A percentile compares a stretch with the other conserved stretches of the same genome.
These are phyloP conservation scores for Cubamyces lactineus DNA, from an alignment of 768 basidiomycete genomes.

Conservation along the genomic window DNA sequence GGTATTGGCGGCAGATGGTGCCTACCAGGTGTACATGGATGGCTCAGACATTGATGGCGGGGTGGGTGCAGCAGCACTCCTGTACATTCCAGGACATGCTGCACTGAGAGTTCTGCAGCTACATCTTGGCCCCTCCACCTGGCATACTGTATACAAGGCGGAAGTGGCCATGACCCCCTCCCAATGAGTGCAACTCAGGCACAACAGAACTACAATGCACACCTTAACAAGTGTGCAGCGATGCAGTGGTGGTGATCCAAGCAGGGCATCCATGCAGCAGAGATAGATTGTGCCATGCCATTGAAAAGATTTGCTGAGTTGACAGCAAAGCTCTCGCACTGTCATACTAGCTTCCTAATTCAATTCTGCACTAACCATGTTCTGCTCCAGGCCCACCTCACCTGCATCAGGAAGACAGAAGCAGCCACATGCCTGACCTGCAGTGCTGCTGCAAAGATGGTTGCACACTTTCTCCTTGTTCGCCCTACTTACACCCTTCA, in stretches of 20 bases:
- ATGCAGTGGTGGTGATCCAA: constrained; percentile 2
- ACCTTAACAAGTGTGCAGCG: not conserved
- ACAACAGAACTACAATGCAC: not conserved
- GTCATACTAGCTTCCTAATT: constrained; percentile 25
- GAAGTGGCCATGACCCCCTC: constrained; percentile 36
- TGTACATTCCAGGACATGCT: constrained; percentile 15
- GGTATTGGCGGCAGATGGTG: not conserved
- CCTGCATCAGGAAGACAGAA: constrained; percentile 15
- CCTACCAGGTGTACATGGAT: constrained; percentile 32
- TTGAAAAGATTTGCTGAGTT: constrained; percentile 5
- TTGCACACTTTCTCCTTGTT: constrained; percentile 26
- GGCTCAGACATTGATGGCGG: constrained; percentile 33
- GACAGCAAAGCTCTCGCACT: not conserved
- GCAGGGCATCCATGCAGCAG: not conserved
- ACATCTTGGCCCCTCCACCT: constrained; percentile 26
- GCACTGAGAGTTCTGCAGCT: constrained; percentile 6
- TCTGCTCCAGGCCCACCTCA: constrained; percentile 35
- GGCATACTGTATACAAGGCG: constrained; percentile 37
- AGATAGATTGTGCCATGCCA: too few species aligned
- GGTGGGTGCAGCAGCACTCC: constrained; percentile 37
- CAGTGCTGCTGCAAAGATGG: constrained; percentile 7
- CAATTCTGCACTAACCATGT: constrained; percentile 40
- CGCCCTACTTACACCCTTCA: constrained; percentile 15
- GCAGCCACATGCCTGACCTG: constrained; percentile 21
- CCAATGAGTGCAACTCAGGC: not conserved